phyloP scores from a whole-genome alignment of 2,329 filamentous ascomycete species.

The Penicillium sp. region DNA sequence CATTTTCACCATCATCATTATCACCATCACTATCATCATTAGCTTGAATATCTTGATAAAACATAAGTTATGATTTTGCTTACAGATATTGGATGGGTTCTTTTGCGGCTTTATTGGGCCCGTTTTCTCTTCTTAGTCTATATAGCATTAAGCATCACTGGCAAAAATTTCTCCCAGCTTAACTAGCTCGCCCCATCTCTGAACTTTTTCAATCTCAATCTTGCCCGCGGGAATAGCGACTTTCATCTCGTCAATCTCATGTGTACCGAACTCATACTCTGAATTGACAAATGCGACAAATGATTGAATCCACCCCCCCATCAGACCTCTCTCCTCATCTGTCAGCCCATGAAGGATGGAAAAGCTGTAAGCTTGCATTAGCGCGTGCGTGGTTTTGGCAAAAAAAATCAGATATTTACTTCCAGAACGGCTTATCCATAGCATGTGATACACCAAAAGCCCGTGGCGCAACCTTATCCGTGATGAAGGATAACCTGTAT shows the following conservation, averaged over 20 bases:
- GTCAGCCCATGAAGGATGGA: constrained; percentile 43
- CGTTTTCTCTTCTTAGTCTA: too few relatives aligned
- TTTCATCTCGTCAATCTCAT: constrained; percentile 36
- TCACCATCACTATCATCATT: constrained; percentile 3
- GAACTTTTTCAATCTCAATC: constrained; percentile 39
- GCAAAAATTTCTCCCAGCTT: constrained; percentile 19
- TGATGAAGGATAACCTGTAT: constrained; percentile 46
- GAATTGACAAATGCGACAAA: constrained; percentile 41
- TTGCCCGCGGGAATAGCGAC: constrained; percentile 33
- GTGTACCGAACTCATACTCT: constrained; percentile 36
- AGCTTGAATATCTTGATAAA: not conserved
- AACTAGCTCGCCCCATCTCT: constrained; percentile 30
- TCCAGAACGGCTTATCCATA: constrained; percentile 48
- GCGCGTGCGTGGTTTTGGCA: not conserved
- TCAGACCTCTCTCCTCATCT: constrained; percentile 31
- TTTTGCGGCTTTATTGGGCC: too few relatives aligned
- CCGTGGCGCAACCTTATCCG: constrained; percentile 39
- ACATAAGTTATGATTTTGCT: not conserved
- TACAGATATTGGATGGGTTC: too few relatives aligned
- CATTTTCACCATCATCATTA: constrained; percentile 3
- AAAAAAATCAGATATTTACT: constrained; percentile 29
- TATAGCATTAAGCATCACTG: not conserved
- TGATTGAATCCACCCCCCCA: constrained; percentile 42
- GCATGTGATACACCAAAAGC: constrained; percentile 34
- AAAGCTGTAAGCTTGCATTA: constrained; percentile 26